Evolutionary conservation across 2,329 filamentous ascomycete species (phyloP), one percentile per base, ranked within the genome.

Genomic region (Ceratocystis albifundus): DNA sequence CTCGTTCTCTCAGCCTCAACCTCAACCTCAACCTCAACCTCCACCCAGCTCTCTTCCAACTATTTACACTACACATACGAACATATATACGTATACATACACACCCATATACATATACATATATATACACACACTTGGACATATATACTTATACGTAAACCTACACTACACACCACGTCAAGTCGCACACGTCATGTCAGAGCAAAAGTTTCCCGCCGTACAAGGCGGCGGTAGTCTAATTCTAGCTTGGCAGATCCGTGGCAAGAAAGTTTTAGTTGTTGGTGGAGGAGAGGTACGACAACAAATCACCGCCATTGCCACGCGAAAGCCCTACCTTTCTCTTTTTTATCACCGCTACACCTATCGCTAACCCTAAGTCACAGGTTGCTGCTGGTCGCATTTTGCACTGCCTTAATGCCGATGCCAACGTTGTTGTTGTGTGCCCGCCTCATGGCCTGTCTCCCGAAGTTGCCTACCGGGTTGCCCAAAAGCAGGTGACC

Each of bases 341-440:
- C 25, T 22, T 41, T n/a, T 28, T 10, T 28, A 17, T 30, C 46
- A 41, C 32, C 5, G 15, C 10, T 12, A 53, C 48, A 28, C 57
- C 48, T 17, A 48, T 20, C 22, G 44, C 61, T 61, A 66, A 64
- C 22, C 45, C 61, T 22, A 59, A 68, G 67, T 63, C 72, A 72
- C 20, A 97, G 94, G 94, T 99, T 70, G 94, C 94, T 68, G 92
- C 94, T 66, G 92, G 93, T 66, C 90, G 94, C 69, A 96, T 99
- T 72, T 82, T 96, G 68, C 90, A 96, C 77, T 87, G 93, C 69
- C 90, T 96, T 77, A 95, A 96, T 74, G 94, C 94, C 76, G 93
- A 97, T 72, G 94, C 93, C 73, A 84, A 84, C 74, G 89, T 99
- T 66, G 93, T 88, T 22, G 86, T 97, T 69, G 84, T 97, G 32